A percentile compares a stretch with the other conserved stretches of the same genome.
Conservation (phyloP, 306 rosid genomes). For the Trifolium pratense region DNA sequence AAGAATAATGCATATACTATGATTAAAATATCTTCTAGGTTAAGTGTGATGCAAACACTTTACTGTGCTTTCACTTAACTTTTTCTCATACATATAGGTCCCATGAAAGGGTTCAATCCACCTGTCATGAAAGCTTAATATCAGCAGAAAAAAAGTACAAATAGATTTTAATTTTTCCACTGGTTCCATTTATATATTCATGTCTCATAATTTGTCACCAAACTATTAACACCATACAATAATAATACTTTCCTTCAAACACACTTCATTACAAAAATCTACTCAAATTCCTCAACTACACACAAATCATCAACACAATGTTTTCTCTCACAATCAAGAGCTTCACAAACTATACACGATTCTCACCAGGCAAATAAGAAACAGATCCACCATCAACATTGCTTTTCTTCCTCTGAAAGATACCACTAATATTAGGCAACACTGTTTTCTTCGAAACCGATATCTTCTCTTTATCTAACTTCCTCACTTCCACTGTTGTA, state of each 20-base stretch:
- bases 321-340: constrained; percentile 51
- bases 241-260: constrained; percentile 42
- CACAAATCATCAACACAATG: constrained; percentile 52
- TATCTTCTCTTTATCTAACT: constrained; percentile 68
- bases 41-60: too few relatives aligned
- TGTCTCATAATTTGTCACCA: constrained; percentile 46
- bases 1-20: too few relatives aligned
- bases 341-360: constrained; percentile 50
- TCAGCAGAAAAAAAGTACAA: constrained; percentile 40
- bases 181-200: constrained; percentile 59
- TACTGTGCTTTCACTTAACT: too few relatives aligned
- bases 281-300: constrained; percentile 55
- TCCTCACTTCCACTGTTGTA: constrained; percentile 52
- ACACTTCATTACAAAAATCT: constrained; percentile 42
- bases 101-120: constrained; percentile 22
- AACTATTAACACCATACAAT: constrained; percentile 46
- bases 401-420: constrained; percentile 79
- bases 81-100: neutral
- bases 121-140: constrained; percentile 43
- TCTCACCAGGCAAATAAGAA: constrained; percentile 90
- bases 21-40: too few relatives aligned
- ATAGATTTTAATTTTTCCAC: constrained; percentile 42
- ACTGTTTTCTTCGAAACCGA: constrained; percentile 74
- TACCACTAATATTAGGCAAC: constrained; percentile 72
- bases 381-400: constrained; percentile 90